Evolutionary conservation across 1,284 basidiomycete species (phyloP), one percentile per base, ranked within the genome.

Genomic region (Cutaneotrichosporon daszewskae): DNA sequence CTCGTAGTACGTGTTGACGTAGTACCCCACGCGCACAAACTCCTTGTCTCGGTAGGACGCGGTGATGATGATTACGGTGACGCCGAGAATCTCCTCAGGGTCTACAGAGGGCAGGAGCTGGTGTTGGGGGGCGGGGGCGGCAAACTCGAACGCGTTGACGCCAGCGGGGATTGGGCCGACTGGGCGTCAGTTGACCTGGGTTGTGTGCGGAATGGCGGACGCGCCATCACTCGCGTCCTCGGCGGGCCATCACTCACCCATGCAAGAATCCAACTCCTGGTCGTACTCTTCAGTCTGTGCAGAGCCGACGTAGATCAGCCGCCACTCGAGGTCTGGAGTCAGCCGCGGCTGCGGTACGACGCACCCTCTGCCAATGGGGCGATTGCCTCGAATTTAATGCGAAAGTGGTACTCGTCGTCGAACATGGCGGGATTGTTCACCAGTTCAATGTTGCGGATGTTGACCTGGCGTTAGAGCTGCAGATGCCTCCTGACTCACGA

Each of bases 1-100:
- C 68, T 96, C 91, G 68, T 97, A 97, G 66, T 96, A 92, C 37
- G 92, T 97, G 68, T 97, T 95, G 71, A 98, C 95, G 69, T 99
- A 99, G 72, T 99, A 98, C 5, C 95, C 94, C 17, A 99, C 92
- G 31, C 94, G 82, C 28, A 99, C 94, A 69, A 99, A 99, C 69
- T 98, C 94, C 62, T 95, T 90, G 68, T 91, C 82, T 64, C 94
- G 84, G 39, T 88, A 86, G 23, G 97, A 78, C 14, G 81, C 81
- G 57, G 98, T 87, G 22, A 99, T 81, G 59, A 99, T 84, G 71
- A 91, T 95, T 18, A 95, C 95, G 2, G 92, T 91, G 64, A 98
- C 78, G 47, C 75, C 75, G 18, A 78, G 75, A 35, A 81, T 72
- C 34, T 79, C 78, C 42, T 94, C 91, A 25, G 67, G 58, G 47